phyloP scores from a whole-genome alignment of 2,329 filamentous ascomycete genomes.

The Neofusicoccum sp. region DNA sequence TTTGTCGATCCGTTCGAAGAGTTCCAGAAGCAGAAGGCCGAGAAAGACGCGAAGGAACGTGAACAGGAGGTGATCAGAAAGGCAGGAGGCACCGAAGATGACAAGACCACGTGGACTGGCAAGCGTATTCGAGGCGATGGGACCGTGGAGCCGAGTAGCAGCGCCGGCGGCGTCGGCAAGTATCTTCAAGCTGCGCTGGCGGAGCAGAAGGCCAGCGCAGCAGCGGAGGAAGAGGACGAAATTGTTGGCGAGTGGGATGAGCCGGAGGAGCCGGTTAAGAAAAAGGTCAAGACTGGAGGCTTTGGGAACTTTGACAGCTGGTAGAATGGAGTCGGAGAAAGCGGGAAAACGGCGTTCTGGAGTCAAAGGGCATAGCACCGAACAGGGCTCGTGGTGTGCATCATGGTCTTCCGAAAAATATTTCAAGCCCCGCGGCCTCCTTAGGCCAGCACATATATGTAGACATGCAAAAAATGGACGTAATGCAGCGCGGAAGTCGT shows the following conservation, averaged over 20 bases:
- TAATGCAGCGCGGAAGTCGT: neutral
- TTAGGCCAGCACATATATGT: neutral
- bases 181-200: slow-evolving; percentile 68
- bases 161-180: slow-evolving; percentile 65
- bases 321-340: slow-evolving; percentile 46
- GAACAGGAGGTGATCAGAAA: slow-evolving; percentile 63
- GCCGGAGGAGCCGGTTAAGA: slow-evolving; percentile 65
- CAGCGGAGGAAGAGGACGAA: slow-evolving; percentile 51
- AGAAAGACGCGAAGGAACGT: slow-evolving; percentile 58
- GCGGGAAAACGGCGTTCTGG: neutral
- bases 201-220: slow-evolving; percentile 26
- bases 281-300: slow-evolving; percentile 74
- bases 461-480: neutral
- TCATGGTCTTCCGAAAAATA: neutral
- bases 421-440: too few relatives aligned
- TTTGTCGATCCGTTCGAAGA: slow-evolving; percentile 96
- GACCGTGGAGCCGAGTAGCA: slow-evolving; percentile 52
- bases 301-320: slow-evolving; percentile 96
- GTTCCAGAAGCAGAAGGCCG: slow-evolving; percentile 67
- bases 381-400: neutral
- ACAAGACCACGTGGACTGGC: slow-evolving; percentile 92
- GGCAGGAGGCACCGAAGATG: slow-evolving; percentile 76
- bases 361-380: neutral
- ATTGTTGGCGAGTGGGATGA: slow-evolving; percentile 51
- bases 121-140: slow-evolving; percentile 76